A percentile compares a stretch with the other conserved stretches of the same genome.
Conservation (phyloP, 179 eudicot species). For the Silene coronaria region DNA sequence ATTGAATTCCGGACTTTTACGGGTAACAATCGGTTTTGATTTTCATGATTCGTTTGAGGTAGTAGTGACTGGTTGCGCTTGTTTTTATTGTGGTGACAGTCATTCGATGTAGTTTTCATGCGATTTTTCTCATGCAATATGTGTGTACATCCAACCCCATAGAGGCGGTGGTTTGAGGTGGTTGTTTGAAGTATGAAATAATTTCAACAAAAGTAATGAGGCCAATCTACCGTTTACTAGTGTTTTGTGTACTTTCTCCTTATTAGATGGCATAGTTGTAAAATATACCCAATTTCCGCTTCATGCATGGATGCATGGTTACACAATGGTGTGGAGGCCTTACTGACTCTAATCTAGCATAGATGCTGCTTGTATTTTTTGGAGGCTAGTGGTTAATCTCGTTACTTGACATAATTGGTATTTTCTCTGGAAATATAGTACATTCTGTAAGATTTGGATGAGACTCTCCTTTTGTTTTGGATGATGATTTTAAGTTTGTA, state of each 20-base stretch:
- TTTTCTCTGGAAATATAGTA: neutral
- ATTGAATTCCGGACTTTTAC: neutral
- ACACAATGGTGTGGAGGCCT: neutral
- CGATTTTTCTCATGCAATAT: neutral
- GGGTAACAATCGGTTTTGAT: neutral
- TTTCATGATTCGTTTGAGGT: neutral
- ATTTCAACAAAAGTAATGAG: neutral
- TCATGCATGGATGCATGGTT: neutral
- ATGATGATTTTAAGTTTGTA: slow-evolving; percentile 9
- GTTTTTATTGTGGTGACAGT: neutral
- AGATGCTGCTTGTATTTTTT: neutral
- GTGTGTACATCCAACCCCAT: neutral
- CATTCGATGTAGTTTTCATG: too few species aligned
- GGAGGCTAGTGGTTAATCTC: neutral
- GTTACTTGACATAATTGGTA: neutral
- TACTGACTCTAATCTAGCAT: neutral
- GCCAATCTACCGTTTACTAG: neutral
- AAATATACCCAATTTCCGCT: neutral
- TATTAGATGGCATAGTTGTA: neutral
- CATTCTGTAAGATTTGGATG: neutral
- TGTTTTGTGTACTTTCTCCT: neutral
- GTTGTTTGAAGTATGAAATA: neutral
- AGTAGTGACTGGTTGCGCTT: neutral
- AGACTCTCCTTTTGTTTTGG: neutral
- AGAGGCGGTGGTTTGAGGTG: neutral